Base-by-base conservation (phyloP, 805 yeast species). In the Candida broadrunensis region DNA sequence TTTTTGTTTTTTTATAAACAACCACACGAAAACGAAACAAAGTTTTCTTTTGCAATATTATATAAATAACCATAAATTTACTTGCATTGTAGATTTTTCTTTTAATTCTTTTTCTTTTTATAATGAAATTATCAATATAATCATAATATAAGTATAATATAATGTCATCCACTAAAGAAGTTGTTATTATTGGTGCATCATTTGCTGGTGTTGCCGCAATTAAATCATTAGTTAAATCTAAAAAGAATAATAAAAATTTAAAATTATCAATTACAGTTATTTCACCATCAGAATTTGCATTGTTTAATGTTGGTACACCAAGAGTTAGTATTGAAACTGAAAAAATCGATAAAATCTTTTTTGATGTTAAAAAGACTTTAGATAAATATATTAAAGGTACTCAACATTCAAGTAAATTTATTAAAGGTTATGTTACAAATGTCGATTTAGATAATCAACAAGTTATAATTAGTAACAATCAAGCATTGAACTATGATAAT, bases 141-240 rank as follows among this genome's bases (percentile, higher is more conserved):
- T n/a, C n/a, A n/a, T n/a, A n/a, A n/a, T n/a, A n/a, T n/a, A n/a
- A n/a, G n/a, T n/a, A n/a, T n/a, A n/a, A n/a, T n/a, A n/a, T 8
- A 17, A 29, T 29, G 18, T 14, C 11, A 2, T 15, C 21, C 12
- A 27, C 35, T 6, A 48, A 42, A 27, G 35, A 38, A 19, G 41
- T 63, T 15, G 60, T 61, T 4, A 58, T 69, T 14, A 54, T 68
- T 21, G 73, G 74, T n/a, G 69, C 62, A 4, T 61, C 69, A 3
- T 65, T 45, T 39, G 70, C 66, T 3, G 72, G 57, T 5, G 44
- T 54, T 14, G 37, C 24, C 5, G 71, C 67, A 9, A 59, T 59
- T 16, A 51, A 55, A 11, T 35, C 52, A 8, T 39, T 58, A 15
- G 46, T 52, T 20, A 32, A 38, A 11, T 29, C 38, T 15, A 34